These are phyloP conservation scores for Halenospora varia DNA, from an alignment of 495 filamentous ascomycete genomes.

Conservation along the genomic window DNA sequence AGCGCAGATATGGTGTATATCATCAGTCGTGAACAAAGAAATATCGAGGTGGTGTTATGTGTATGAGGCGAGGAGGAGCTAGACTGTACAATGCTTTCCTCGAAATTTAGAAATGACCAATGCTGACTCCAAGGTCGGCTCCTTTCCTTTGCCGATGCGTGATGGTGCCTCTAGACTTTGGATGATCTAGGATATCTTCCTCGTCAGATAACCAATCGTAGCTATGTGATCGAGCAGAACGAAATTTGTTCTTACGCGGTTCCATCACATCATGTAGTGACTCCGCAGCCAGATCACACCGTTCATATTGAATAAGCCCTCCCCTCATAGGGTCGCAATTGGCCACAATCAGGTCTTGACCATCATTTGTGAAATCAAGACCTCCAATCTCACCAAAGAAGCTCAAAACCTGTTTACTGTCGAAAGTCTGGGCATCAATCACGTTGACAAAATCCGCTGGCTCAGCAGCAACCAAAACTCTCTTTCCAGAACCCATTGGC, in stretches of 20 bases:
- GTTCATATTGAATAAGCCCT: slow-evolving; percentile 74
- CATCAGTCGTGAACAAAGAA: too few species aligned
- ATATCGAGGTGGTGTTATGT: too few species aligned
- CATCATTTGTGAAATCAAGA: slow-evolving; percentile 67
- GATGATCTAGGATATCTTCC: slow-evolving; percentile 24
- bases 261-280: slow-evolving; percentile 35
- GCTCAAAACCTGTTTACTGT: slow-evolving; percentile 68
- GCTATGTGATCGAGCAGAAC: slow-evolving; percentile 13
- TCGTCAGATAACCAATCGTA: slow-evolving; percentile 35
- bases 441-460: slow-evolving; percentile 79
- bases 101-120: slow-evolving; percentile 15
- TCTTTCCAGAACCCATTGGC: slow-evolving; percentile 68
- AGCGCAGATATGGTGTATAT: neutral
- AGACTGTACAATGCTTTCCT: slow-evolving; percentile 13
- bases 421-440: slow-evolving; percentile 68
- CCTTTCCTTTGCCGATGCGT: slow-evolving; percentile 11
- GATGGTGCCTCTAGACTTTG: slow-evolving; percentile 15
- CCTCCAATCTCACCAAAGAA: slow-evolving; percentile 87
- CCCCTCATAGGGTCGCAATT: slow-evolving; percentile 73
- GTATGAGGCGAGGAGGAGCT: too few species aligned
- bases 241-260: too few species aligned
- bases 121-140: slow-evolving; percentile 16
- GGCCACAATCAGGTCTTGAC: slow-evolving; percentile 65
- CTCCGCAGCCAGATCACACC: slow-evolving; percentile 44
- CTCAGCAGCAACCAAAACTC: slow-evolving; percentile 74